Percentiles rank a stretch among this genome's conserved stretches.
These are phyloP conservation scores for Globisporangium uncinulatum DNA, from an alignment of 352 stramenopile species.

Conservation along the genomic window DNA sequence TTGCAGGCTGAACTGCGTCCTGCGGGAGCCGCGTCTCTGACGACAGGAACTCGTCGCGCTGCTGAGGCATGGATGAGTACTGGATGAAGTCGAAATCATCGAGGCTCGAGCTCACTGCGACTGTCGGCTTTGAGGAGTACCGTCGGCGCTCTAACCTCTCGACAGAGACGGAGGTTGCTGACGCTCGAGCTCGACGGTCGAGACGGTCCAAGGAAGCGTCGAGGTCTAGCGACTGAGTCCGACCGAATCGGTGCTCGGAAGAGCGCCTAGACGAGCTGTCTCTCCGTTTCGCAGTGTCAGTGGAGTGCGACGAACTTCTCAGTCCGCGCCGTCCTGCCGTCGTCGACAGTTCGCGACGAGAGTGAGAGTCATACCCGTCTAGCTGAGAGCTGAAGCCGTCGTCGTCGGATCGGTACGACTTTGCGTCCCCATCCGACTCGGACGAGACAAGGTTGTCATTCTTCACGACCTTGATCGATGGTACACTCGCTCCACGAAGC, in stretches of 20 bases:
- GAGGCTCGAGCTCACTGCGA: slow-evolving; percentile 20
- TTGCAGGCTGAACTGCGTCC: slow-evolving; percentile 14
- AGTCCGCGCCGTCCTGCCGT: neutral
- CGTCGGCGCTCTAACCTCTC: neutral
- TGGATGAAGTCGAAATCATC: slow-evolving; percentile 29
- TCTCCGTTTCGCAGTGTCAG: neutral
- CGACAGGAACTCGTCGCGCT: slow-evolving; percentile 1
- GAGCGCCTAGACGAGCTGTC: neutral
- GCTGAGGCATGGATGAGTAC: slow-evolving; percentile 6
- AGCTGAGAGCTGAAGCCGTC: slow-evolving; percentile 13
- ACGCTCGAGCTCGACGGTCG: neutral
- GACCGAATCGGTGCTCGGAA: neutral
- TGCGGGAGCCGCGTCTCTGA: neutral
- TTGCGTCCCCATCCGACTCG: slow-evolving; percentile 1
- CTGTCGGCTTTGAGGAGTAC: neutral
- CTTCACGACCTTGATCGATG: neutral
- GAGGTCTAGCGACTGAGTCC: slow-evolving; percentile 4
- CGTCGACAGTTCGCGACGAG: neutral
- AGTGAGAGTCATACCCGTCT: slow-evolving; percentile 16
- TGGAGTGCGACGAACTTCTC: neutral
- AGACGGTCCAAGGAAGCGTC: slow-evolving; percentile 12
- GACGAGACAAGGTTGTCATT: neutral
- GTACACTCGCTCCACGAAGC: slow-evolving; percentile 20
- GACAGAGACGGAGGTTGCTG: neutral
- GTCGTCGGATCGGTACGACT: neutral